A percentile compares a stretch with the other conserved stretches of the same genome.
These are phyloP conservation scores for Luffa acutangula DNA, from an alignment of 306 rosid species.

Conservation along the genomic window DNA sequence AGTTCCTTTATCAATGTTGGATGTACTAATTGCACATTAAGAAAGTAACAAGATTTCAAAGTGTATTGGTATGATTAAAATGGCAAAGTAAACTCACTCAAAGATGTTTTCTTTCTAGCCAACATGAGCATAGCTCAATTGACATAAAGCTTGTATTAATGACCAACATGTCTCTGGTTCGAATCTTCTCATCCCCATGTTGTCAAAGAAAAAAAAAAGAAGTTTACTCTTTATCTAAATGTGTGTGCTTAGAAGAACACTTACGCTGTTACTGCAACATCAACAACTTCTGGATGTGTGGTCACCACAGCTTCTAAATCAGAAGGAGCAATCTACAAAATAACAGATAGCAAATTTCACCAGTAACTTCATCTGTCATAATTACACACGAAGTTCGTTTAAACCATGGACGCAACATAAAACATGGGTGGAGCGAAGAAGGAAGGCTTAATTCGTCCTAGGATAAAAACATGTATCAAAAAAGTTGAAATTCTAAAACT, in stretches of 20 bases:
- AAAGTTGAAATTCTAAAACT: too few relatives aligned
- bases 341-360: neutral
- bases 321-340: conserved; percentile 35
- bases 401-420: neutral
- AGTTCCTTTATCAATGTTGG: neutral
- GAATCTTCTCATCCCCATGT: too few relatives aligned
- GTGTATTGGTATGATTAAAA: neutral
- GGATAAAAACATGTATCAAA: too few relatives aligned
- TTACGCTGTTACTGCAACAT: conserved; percentile 32
- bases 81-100: neutral
- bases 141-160: too few relatives aligned
- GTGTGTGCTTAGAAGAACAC: neutral
- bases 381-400: neutral
- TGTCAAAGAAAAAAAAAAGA: too few relatives aligned
- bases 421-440: neutral
- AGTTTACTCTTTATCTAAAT: neutral
- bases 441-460: too few relatives aligned
- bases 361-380: neutral
- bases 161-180: too few relatives aligned
- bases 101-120: neutral
- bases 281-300: conserved; percentile 35
- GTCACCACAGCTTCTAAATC: conserved; percentile 40
- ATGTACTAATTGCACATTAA: neutral
- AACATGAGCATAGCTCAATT: too few relatives aligned
- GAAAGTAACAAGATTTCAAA: neutral